A percentile compares a stretch with the other conserved stretches of the same genome.
Conservation (phyloP, 176 grass and related monocot genomes). For the Avena insularis region DNA sequence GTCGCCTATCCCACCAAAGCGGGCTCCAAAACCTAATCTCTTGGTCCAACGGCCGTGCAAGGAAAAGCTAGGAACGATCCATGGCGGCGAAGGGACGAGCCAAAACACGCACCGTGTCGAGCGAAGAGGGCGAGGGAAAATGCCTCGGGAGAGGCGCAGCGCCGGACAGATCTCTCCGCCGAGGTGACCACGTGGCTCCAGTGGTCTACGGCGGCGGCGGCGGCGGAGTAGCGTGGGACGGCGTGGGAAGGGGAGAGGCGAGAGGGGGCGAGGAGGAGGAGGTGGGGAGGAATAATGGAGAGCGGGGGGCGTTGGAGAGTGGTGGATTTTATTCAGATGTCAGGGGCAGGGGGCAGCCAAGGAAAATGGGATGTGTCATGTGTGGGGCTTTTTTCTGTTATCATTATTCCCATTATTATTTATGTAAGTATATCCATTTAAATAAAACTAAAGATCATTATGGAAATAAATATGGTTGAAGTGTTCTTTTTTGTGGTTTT, state of each 20-base stretch:
- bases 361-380: constrained; percentile 26
- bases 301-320: constrained; percentile 34
- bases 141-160: not conserved
- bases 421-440: not conserved
- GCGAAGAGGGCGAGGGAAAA: not conserved
- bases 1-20: not conserved
- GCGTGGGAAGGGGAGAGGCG: not conserved
- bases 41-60: too few relatives aligned
- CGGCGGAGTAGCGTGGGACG: not conserved
- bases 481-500: not conserved
- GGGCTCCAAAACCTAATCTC: not conserved
- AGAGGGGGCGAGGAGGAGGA: not conserved
- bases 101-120: constrained; percentile 31
- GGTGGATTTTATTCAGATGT: constrained; percentile 65
- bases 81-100: not conserved
- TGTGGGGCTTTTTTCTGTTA: not conserved
- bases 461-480: constrained; percentile 5
- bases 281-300: constrained; percentile 50
- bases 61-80: not conserved
- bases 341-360: constrained; percentile 1
- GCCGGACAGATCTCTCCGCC: not conserved
- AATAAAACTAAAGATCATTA: not conserved
- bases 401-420: not conserved
- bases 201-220: constrained; percentile 5
- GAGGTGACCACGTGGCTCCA: not conserved